Evolutionary conservation across 1,284 basidiomycete species (phyloP), one percentile per base, ranked within the genome.

Genomic region (Tylopilus sp.): DNA sequence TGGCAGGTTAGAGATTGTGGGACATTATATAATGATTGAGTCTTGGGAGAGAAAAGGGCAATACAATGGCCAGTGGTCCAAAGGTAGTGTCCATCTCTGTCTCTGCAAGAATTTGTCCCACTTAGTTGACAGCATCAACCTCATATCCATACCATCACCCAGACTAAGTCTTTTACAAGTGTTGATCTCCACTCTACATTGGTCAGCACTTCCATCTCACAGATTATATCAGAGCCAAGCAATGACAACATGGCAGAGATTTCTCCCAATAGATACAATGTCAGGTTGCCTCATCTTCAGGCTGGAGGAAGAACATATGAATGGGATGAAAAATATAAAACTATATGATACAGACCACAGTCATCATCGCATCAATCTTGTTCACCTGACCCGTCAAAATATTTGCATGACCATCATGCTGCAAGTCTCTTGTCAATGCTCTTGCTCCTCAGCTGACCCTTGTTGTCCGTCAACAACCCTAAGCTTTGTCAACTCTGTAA

Each of bases 331-430:
- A 36, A 49, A 52, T 22, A 0, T 0, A 0, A 0, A 18, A 38
- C 6, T 2, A 36, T 2, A 32, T 36, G 10, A 1, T 19, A 69
- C 64, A 5, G 8, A 79, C 75, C 70, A 78, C 61, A 61, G 58
- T 59, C 63, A 57, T 59, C 63, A 58, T 59, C 63, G 68, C 13
- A 57, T 67, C 67, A 62, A 68, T 26, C 60, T 68, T 60, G 60
- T 71, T 77, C 72, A 32, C 55, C 60, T 52, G 67, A 68, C 70
- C 55, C 69, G 62, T 78, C 68, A 75, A 77, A 80, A 86, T 81
- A 82, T 89, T 74, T 63, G 24, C 65, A 68, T 71, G 62, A 59
- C 78, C 78, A 91, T 92, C 92, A 93, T 92, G 93, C 93, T 94
- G 93, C 93, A 90, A 91, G 93, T n/a, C n/a, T n/a, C n/a, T n/a